Evolutionary conservation across 2,329 filamentous ascomycete genomes (phyloP).

Genomic region (Exophiala phaeomuriformis): DNA sequence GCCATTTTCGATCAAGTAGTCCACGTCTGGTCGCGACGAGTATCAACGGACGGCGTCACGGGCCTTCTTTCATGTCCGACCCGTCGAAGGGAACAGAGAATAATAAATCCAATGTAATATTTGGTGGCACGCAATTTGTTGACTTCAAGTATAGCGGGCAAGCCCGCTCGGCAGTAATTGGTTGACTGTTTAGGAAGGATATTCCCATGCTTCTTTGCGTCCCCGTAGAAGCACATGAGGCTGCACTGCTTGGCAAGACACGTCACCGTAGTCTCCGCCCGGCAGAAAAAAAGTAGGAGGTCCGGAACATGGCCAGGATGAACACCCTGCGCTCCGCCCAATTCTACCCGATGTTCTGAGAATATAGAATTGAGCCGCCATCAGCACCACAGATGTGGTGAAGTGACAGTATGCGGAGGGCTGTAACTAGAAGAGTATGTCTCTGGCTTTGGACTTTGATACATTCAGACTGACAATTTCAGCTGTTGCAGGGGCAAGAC

Average conservation of each 20-base stretch:
- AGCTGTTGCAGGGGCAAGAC: constrained; percentile 36
- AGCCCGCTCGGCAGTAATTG: constrained; percentile 1
- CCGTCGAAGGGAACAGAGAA: neutral
- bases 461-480: constrained; percentile 1
- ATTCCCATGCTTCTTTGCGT: neutral
- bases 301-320: neutral
- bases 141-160: neutral
- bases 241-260: neutral
- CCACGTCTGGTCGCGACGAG: constrained; percentile 4
- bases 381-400: neutral
- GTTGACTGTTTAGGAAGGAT: neutral
- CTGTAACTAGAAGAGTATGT: constrained; percentile 15
- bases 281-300: constrained; percentile 5
- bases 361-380: neutral
- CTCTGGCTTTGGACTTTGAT: neutral
- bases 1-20: constrained; percentile 10
- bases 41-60: neutral
- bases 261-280: neutral
- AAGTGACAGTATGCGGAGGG: constrained; percentile 16
- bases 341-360: neutral
- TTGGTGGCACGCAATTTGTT: constrained; percentile 9
- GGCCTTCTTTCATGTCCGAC: neutral
- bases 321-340: neutral
- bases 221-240: neutral
- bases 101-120: neutral